These are phyloP conservation scores for Kodamaea kaohsiungensis DNA, from an alignment of 805 yeast genomes.

Conservation along the genomic window DNA sequence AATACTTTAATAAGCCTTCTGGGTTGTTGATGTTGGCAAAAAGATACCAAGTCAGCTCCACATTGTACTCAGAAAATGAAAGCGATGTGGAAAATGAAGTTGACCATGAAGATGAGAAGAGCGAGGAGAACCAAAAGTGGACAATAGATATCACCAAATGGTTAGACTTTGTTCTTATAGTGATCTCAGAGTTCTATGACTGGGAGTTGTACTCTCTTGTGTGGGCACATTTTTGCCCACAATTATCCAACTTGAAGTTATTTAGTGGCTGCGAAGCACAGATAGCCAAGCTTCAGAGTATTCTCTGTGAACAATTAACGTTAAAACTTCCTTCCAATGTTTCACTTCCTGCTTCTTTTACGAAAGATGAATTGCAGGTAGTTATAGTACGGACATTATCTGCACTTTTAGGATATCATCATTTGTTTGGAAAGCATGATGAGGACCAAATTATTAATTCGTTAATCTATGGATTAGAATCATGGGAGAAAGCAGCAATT, in stretches of 20 bases:
- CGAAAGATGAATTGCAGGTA: slow-evolving; percentile 65
- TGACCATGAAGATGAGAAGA: neutral
- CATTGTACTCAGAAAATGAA: neutral
- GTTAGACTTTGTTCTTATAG: slow-evolving; percentile 49
- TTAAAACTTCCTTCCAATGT: slow-evolving; percentile 47
- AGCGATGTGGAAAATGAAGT: neutral
- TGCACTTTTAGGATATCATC: slow-evolving; percentile 60
- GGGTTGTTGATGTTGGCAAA: slow-evolving; percentile 16
- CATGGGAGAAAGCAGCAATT: slow-evolving; percentile 78
- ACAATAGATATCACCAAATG: slow-evolving; percentile 39
- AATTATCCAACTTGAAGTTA: slow-evolving; percentile 57
- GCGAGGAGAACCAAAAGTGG: slow-evolving; percentile 1
- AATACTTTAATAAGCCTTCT: slow-evolving; percentile 43
- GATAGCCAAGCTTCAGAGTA: slow-evolving; percentile 41
- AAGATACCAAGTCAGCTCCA: neutral
- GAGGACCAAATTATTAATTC: slow-evolving; percentile 66
- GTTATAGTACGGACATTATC: slow-evolving; percentile 64
- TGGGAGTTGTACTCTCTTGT: slow-evolving; percentile 75
- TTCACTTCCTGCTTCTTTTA: slow-evolving; percentile 39
- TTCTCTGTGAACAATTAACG: slow-evolving; percentile 61
- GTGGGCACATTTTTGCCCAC: slow-evolving; percentile 70
- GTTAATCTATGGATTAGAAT: slow-evolving; percentile 58
- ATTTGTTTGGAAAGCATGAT: slow-evolving; percentile 52
- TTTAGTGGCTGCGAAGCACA: slow-evolving; percentile 46
- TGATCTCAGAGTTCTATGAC: slow-evolving; percentile 53